Percentiles rank a stretch among this genome's conserved stretches.
These are phyloP conservation scores for Chlamydomonas eustigma DNA, from an alignment of 139 green algal genomes.

Conservation along the genomic window DNA sequence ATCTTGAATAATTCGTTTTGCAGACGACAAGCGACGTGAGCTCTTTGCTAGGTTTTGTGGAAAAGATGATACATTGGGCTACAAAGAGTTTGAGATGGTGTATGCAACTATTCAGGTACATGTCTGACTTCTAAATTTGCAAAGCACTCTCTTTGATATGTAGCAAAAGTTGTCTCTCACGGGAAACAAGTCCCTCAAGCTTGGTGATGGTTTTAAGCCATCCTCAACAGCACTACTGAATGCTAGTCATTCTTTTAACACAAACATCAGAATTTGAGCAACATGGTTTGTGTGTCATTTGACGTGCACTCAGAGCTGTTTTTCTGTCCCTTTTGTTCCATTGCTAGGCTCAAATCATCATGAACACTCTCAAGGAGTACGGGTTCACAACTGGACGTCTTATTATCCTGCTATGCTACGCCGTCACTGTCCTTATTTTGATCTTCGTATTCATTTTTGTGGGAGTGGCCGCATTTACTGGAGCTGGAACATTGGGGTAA, in stretches of 20 bases:
- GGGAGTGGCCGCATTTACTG: conserved; percentile 40
- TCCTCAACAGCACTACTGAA: no score
- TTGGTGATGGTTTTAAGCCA: no score
- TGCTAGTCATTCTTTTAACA: no score
- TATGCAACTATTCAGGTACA: conserved; percentile 26
- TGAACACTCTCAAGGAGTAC: conserved; percentile 16
- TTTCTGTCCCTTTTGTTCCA: no score
- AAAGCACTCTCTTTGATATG: no score
- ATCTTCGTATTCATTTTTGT: conserved; percentile 49
- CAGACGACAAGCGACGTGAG: conserved; percentile 36
- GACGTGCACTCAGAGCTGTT: no score
- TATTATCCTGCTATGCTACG: conserved; percentile 34
- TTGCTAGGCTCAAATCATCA: conserved; percentile 19
- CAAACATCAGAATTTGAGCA: no score
- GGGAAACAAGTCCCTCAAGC: no score
- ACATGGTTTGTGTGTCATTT: no score
- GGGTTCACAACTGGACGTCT: conserved; percentile 32
- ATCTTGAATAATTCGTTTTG: no score
- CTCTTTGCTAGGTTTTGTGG: conserved; percentile 32
- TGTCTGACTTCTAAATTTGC: no score
- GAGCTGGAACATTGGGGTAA: conserved; percentile 27
- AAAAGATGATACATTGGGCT: conserved; percentile 22
- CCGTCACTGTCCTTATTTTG: conserved; percentile 27
- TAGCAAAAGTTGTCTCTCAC: no score
- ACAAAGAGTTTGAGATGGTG: conserved; percentile 32